A percentile compares a stretch with the other conserved stretches of the same genome.
phyloP scores from a whole-genome alignment of 2,329 filamentous ascomycete genomes.

The Scytalidium lignicola region DNA sequence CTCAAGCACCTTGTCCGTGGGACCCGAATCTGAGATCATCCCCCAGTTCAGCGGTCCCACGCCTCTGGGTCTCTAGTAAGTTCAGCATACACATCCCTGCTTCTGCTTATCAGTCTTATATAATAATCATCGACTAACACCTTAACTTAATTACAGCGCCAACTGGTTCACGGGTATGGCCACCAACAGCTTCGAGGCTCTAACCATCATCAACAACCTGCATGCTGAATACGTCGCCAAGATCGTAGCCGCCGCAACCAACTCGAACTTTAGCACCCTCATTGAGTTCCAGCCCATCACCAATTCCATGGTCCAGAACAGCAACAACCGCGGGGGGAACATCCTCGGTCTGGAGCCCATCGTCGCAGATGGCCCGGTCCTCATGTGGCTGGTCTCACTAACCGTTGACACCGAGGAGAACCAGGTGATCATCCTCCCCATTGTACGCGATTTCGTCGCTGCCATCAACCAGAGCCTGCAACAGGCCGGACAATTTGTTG shows the following conservation, averaged over 20 bases:
- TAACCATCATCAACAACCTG: slow-evolving; percentile 10
- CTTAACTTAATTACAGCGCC: slow-evolving; percentile 12
- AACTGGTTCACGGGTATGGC: slow-evolving; percentile 31
- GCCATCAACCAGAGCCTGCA: slow-evolving; percentile 6
- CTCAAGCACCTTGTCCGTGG: slow-evolving; percentile 11
- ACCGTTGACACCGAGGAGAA: slow-evolving; percentile 15
- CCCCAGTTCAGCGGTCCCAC: slow-evolving; percentile 12
- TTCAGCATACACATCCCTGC: slow-evolving; percentile 2
- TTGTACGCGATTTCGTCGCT: slow-evolving; percentile 13
- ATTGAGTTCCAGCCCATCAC: slow-evolving; percentile 28
- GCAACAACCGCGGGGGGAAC: slow-evolving; percentile 26
- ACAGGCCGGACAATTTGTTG: slow-evolving; percentile 6
- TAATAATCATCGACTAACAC: slow-evolving; percentile 10
- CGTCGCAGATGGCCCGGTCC: slow-evolving; percentile 25
- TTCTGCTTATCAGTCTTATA: slow-evolving; percentile 6
- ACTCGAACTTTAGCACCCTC: slow-evolving; percentile 19
- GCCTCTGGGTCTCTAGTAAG: slow-evolving; percentile 14
- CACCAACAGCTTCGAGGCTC: slow-evolving; percentile 9
- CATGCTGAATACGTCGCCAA: slow-evolving; percentile 8
- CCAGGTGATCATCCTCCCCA: slow-evolving; percentile 21
- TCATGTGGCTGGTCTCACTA: slow-evolving; percentile 10
- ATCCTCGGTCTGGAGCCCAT: slow-evolving; percentile 28
- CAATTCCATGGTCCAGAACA: slow-evolving; percentile 21
- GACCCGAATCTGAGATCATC: slow-evolving; percentile 8
- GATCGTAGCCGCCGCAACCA: slow-evolving; percentile 12